Evolutionary conservation across 2,329 filamentous ascomycete species (phyloP), one percentile per base, ranked within the genome.

Genomic region (Penicillium griseofulvum): DNA sequence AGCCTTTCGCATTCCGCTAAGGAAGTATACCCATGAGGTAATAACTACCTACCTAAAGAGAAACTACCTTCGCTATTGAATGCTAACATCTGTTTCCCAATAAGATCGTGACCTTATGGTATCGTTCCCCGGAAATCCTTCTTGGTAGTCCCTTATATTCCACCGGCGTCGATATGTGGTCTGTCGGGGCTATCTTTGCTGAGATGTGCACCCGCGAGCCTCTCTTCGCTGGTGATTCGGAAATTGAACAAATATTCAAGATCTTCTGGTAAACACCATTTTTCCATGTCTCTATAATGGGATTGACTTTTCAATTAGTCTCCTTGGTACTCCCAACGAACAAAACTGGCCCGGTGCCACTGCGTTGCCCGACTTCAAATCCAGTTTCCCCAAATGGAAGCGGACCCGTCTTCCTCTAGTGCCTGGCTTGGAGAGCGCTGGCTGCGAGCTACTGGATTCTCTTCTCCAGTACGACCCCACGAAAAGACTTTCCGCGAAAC

Each of bases 191-290:
- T 74, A 96, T 96, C 74, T 96, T 96, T 73, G 91, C 91, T 10
- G 91, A 96, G 76, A 96, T 96, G 91, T 95, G 90, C 76, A 96
- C 91, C 1, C 85, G 90, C 68, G 95, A 95, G 77, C 91, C 91
- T 4, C 81, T 96, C 43, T 96, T 96, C 80, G 91, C 91, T 12
- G 91, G 91, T 56, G 91, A 96, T 71, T 94, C 90, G 3, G 90
- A 95, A 71, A 95, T 95, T 75, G 90, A 95, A 68, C 90, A 95
- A 75, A 95, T 95, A 69, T 95, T 95, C 82, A 94, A 93, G 78
- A 95, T 88, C 71, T 96, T 96, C 86, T 85, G 87, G 90, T 91
- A 79, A 17, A 58, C 67, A 81, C 48, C 22, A 19, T 42, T 29
- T n/a, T 24, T 17, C 28, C 22, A 42, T 10, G 0, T 3, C 10